Evolutionary conservation across 2,329 filamentous ascomycete species (phyloP), one percentile per base, ranked within the genome.

Genomic region (Nemania serpens): DNA sequence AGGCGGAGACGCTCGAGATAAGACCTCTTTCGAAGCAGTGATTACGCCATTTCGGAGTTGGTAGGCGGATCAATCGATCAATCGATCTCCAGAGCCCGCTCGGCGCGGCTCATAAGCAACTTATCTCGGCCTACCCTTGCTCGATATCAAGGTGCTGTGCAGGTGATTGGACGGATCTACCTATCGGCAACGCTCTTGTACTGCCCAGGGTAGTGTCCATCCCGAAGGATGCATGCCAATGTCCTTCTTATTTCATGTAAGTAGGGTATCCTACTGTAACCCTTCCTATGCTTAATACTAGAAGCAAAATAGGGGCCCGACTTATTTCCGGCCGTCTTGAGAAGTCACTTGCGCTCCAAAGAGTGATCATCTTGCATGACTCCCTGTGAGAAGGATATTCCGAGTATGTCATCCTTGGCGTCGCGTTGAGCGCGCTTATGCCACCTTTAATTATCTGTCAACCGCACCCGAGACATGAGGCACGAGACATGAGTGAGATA

Each of bases 141-240:
- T 53, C 42, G 34, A 54, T 47, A 25, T 12, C 36, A 13, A 43
- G 15, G 36, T 48, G 41, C 49, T 54, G 46, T 25, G 20, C 17
- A 42, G 22, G 15, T 54, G 53, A 57, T 61, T 57, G 58, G 58
- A 15, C n/a, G 4, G 15, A 53, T 33, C 34, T 6, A 36, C 20
- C 29, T 33, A 29, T 47, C 43, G 41, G 52, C 18, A 42, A 17
- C 22, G 22, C 43, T 47, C n/a, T n/a, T 18, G 43, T 47, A 13
- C 20, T 47, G 20, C 43, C 43, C n/a, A 47, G 43, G 15, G 12
- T 33, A 47, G 43, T n/a, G 43, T n/a, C n/a, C n/a, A n/a, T 47
- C 22, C 43, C 43, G 20, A 47, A 33, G 12, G 45, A 55, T 33
- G 34, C 22, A 15, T 47, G 18, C 6, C 17, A 12, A 11, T 2